Base-by-base conservation (phyloP, 202 grass and related monocot genomes). In the Schoenoplectus tabernaemontani region DNA sequence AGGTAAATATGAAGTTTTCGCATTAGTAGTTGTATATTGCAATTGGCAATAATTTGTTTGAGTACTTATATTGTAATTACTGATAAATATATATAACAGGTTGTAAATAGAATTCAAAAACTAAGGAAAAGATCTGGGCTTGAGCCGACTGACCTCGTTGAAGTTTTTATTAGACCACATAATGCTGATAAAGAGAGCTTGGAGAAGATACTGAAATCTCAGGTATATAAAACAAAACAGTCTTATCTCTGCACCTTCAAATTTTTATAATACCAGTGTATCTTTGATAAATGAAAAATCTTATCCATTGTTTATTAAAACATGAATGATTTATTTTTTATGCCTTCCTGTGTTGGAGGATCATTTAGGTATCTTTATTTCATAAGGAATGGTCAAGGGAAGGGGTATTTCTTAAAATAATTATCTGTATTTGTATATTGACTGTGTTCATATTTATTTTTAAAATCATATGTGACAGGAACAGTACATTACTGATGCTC, bases 31-130 rank as follows among this genome's bases (percentile, higher is more conserved):
- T 78, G 19, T 39, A 42, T 62, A 54, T 38, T 28, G 33, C 22
- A 72, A 75, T 65, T 37, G 43, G 46, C 30, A 64, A 9, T n/a
- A 33, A 62, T 48, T 47, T 67, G 34, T 77, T 11, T 32, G 9
- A 46, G 6, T 26, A 86, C 26, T 17, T 84, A 50, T 62, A 85
- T 37, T 42, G 15, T 39, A 60, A 59, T 51, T 36, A 48, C 47
- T 44, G 34, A 41, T 59, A 19, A 64, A 6, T 51, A 73, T 38
- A 62, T 57, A 78, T 57, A 85, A 15, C 85, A 99, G 96, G 92
- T 99, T 91, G 92, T 99, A 60, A 99, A 99, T 74, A 92, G 90
- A 81, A 88, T 99, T 76, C 96, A 99, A 82, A 99, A 96, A 68
- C 84, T 99, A 47, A 85, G 96, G 11, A 99, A 99, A 86, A 96